A percentile compares a stretch with the other conserved stretches of the same genome.
Evolutionary conservation across 306 rosid genomes (phyloP).

Genomic region (Dalbergia oliveri): DNA sequence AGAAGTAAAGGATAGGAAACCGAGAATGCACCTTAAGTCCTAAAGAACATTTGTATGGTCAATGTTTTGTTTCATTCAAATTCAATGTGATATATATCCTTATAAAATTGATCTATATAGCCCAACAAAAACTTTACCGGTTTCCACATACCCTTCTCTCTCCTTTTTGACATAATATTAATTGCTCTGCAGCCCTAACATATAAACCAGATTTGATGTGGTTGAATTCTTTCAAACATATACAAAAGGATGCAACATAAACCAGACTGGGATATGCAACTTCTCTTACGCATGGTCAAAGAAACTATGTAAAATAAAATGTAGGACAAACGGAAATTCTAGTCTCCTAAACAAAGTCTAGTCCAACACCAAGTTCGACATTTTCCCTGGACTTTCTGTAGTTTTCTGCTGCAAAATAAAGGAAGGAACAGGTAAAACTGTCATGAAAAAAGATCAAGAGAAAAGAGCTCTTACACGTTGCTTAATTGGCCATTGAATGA

Average conservation of each 20-base stretch:
- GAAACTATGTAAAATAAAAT: slow-evolving; percentile 14
- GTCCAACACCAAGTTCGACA: not conserved
- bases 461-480: slow-evolving; percentile 16
- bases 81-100: not conserved
- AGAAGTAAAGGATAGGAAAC: slow-evolving; percentile 39
- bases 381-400: not conserved
- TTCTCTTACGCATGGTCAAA: not conserved
- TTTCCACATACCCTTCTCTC: not conserved
- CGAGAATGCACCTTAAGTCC: slow-evolving; percentile 20
- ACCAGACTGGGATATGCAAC: not conserved
- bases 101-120: not conserved
- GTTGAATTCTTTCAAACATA: not conserved
- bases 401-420: not conserved
- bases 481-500: slow-evolving; percentile 8
- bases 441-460: not conserved
- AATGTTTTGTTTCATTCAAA: not conserved
- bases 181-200: not conserved
- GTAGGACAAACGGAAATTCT: not conserved
- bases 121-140: not conserved
- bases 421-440: slow-evolving; percentile 6
- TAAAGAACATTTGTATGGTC: not conserved
- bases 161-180: not conserved
- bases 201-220: slow-evolving; percentile 10
- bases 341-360: not conserved
- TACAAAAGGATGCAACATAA: not conserved